Percentiles rank a stretch among this genome's conserved stretches.
phyloP scores from a whole-genome alignment of 208 protist species.

The Leishmania gerbilli region DNA sequence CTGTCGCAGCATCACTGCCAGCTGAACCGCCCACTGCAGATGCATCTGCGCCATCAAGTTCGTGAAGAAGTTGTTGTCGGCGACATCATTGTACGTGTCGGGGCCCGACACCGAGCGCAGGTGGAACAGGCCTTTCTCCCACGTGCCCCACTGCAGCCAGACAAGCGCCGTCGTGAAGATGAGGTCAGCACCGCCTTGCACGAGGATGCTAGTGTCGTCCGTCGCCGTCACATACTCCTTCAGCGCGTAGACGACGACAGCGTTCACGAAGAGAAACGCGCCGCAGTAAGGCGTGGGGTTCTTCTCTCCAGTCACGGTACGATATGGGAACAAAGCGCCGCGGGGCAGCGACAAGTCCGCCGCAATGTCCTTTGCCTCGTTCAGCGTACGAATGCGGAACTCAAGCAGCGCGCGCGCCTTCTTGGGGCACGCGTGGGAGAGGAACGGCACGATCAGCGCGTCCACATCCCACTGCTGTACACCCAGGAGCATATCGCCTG shows the following conservation, averaged over 20 bases:
- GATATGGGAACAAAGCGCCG: conserved; percentile 84
- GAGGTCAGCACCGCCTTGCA: conserved; percentile 82
- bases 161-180: conserved; percentile 80
- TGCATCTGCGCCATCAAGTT: conserved; percentile 90
- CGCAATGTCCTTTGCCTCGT: conserved; percentile 73
- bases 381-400: conserved; percentile 85
- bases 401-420: conserved; percentile 75
- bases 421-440: conserved; percentile 78
- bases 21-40: conserved; percentile 79
- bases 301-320: conserved; percentile 84
- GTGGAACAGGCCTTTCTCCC: conserved; percentile 81
- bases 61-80: conserved; percentile 93
- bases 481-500: conserved; percentile 65
- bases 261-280: conserved; percentile 87
- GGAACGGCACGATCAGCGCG: conserved; percentile 81
- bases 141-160: conserved; percentile 89
- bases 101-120: conserved; percentile 84
- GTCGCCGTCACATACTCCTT: conserved; percentile 83
- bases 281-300: conserved; percentile 71
- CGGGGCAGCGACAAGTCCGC: conserved; percentile 75
- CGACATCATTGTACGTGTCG: conserved; percentile 84
- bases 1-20: conserved; percentile 58
- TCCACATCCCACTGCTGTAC: conserved; percentile 91
- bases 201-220: conserved; percentile 75
- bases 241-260: conserved; percentile 77